Evolutionary conservation across 2,329 filamentous ascomycete species (phyloP), one percentile per base, ranked within the genome.

Genomic region (Trematosphaeria pertusa): DNA sequence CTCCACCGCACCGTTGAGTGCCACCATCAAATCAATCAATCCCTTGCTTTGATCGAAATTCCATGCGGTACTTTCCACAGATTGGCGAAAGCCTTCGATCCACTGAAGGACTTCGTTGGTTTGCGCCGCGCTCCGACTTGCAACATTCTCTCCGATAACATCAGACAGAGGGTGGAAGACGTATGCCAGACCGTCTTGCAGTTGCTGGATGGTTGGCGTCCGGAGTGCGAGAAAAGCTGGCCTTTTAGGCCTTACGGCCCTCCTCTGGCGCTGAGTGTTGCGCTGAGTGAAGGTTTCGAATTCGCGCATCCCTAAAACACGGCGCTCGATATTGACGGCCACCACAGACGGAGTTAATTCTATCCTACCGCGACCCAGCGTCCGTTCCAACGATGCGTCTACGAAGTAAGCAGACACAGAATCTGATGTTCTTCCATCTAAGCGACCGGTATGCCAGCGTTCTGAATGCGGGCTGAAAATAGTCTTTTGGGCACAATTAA

Each of bases 1-100:
- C 12, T 46, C 37, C 4, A 46, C 19, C 8, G 32, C 43, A 10
- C 36, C 31, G 20, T 46, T 46, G 20, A 46, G 18, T 10, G 22
- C 14, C 7, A 42, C 22, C 14, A 46, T 17, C 9, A 41, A 19
- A 19, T 26, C 30, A 10, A 46, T 17, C 20, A 41, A 12, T n/a
- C 10, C 24, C 11, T 37, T n/a, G n/a, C 31, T 19, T 15, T 32
- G 14, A 18, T 17, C 30, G 5, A 7, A 4, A 3, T 21, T 20
- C 19, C 14, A 20, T 18, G 11, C 31, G 36, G 17, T 35, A 19
- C 14, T 28, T 10, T 14, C 42, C 9, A 42, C n/a, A 21, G 14
- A 46, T 20, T 41, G 26, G 8, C 14, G 14, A 2, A 46, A 41
- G 5, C 31, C 37, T 11, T 46, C 37, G n/a, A 33, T 37, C 43